Percentiles rank a stretch among this genome's conserved stretches.
These are phyloP conservation scores for Butyriboletus loyo DNA, from an alignment of 768 basidiomycete species.

Conservation along the genomic window DNA sequence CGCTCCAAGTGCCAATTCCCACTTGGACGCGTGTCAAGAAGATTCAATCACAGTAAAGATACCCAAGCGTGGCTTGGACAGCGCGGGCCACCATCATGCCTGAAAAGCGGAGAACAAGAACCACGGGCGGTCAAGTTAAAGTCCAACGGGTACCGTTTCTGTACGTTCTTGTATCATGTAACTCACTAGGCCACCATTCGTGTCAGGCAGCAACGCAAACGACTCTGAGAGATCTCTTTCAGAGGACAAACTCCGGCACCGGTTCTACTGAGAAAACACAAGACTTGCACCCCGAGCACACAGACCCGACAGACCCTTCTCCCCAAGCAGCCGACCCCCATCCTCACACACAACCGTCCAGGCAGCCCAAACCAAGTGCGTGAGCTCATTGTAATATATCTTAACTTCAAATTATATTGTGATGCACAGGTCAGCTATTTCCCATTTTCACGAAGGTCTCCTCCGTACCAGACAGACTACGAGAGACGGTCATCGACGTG, in stretches of 20 bases:
- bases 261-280: not conserved
- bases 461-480: conserved; percentile 2
- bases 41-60: not conserved
- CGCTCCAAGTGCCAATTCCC: conserved; percentile 6
- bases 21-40: not conserved
- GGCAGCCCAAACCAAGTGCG: conserved; percentile 19
- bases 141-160: conserved; percentile 18
- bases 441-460: conserved; percentile 24
- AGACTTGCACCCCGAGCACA: not conserved
- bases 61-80: not conserved
- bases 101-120: conserved; percentile 24
- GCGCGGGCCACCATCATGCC: conserved; percentile 15
- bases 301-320: not conserved
- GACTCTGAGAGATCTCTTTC: conserved; percentile 28
- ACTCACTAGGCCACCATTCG: conserved; percentile 5
- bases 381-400: not conserved
- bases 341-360: not conserved
- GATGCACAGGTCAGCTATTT: conserved; percentile 21
- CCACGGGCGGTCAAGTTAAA: conserved; percentile 7
- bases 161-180: not conserved
- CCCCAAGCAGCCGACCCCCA: not conserved
- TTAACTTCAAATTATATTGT: not conserved
- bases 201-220: conserved; percentile 22
- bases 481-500: conserved; percentile 4
- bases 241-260: conserved; percentile 5